These are phyloP conservation scores for Hypoxylon crocopeplum DNA, from an alignment of 495 filamentous ascomycete genomes.

Conservation along the genomic window DNA sequence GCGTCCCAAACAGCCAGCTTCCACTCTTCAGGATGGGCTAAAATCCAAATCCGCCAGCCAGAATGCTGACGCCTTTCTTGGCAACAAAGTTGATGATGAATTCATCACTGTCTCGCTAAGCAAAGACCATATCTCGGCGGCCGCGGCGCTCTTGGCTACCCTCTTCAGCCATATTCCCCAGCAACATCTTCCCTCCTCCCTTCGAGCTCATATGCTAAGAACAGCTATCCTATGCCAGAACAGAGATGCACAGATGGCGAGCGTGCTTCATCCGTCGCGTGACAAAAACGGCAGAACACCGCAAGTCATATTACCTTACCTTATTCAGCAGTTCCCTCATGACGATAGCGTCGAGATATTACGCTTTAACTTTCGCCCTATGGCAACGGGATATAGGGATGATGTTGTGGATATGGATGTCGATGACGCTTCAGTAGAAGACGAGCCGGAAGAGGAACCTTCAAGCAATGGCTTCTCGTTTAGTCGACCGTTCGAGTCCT, in stretches of 20 bases:
- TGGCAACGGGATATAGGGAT: conserved; percentile 37
- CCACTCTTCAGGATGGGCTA: conserved; percentile 33
- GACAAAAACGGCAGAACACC: conserved; percentile 63
- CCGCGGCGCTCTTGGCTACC: conserved; percentile 65
- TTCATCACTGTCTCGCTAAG: conserved; percentile 44
- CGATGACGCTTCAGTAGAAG: conserved; percentile 32
- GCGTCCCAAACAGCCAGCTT: conserved; percentile 30
- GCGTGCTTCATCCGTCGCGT: conserved; percentile 75
- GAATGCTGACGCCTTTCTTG: conserved; percentile 51
- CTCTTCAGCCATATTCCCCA: conserved; percentile 67
- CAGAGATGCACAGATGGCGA: conserved; percentile 75
- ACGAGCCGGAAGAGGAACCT: conserved; percentile 25
- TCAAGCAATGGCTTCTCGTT: conserved; percentile 28
- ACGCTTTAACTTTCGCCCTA: conserved; percentile 64
- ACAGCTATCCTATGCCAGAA: conserved; percentile 73
- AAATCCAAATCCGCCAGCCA: conserved; percentile 43
- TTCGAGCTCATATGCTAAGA: conserved; percentile 76
- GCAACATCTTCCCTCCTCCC: conserved; percentile 63
- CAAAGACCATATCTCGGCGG: conserved; percentile 49
- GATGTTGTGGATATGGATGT: conserved; percentile 28
- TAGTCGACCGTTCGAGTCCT: conserved; percentile 14
- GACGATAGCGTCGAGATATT: conserved; percentile 73
- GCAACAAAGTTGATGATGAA: conserved; percentile 39
- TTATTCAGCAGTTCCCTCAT: conserved; percentile 65
- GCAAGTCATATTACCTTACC: conserved; percentile 77